Conservation (phyloP, 257 asterid species). For the Nicotiana benthamiana region DNA sequence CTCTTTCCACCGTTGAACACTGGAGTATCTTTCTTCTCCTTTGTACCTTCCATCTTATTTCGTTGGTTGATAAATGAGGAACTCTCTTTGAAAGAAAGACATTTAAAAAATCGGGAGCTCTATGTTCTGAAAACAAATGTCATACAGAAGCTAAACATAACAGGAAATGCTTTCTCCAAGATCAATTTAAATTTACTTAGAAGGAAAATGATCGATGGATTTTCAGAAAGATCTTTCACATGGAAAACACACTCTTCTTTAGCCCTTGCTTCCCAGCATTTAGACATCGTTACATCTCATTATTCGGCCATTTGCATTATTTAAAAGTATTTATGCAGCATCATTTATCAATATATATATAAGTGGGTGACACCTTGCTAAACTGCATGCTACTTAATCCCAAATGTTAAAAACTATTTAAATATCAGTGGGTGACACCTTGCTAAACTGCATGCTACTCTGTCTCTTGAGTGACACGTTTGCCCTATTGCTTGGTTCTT, state of each 20-base stretch:
- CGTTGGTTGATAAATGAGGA: not conserved
- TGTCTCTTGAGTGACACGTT: not conserved
- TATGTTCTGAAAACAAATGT: not conserved
- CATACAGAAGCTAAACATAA: not conserved
- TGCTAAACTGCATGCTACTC: not conserved
- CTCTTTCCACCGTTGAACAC: conserved; percentile 2
- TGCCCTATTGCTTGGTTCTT: not conserved
- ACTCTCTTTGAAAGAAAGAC: not conserved
- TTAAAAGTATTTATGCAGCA: not conserved
- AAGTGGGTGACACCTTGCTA: too few species aligned
- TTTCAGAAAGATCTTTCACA: not conserved
- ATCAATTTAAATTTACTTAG: not conserved
- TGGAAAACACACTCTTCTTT: not conserved
- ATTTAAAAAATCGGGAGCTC: not conserved
- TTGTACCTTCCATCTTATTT: not conserved
- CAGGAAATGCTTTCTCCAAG: not conserved
- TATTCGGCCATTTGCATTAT: not conserved
- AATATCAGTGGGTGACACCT: not conserved
- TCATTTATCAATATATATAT: not conserved
- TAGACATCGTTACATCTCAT: not conserved
- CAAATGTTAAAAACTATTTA: too few species aligned
- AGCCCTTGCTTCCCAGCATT: not conserved
- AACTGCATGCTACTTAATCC: not conserved
- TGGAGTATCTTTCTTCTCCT: not conserved
- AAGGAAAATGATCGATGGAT: not conserved